phyloP scores from a whole-genome alignment of 306 rosid genomes.

The Quercus agrifolia region DNA sequence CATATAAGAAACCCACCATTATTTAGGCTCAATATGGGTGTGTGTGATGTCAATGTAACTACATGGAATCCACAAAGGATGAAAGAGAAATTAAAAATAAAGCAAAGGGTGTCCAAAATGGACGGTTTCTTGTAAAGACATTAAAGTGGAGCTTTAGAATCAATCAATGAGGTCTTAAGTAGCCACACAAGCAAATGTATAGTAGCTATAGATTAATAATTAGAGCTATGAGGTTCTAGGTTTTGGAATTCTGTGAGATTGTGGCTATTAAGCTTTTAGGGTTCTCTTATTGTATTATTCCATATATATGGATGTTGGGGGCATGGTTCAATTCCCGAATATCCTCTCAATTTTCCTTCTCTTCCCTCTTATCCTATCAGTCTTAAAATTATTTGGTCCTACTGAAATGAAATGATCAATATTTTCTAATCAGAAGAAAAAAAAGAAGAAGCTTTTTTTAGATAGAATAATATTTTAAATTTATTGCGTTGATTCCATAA shows the following conservation, averaged over 20 bases:
- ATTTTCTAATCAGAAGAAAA: not conserved
- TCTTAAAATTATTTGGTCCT: not conserved
- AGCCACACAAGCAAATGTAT: not conserved
- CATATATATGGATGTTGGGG: not conserved
- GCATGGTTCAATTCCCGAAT: conserved; percentile 8
- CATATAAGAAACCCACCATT: conserved; percentile 8
- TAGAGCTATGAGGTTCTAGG: not conserved
- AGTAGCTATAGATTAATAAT: not conserved
- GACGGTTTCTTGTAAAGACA: not conserved
- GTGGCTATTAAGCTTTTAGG: not conserved
- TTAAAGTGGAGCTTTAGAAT: not conserved
- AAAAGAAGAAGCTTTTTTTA: no score
- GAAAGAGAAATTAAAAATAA: not conserved
- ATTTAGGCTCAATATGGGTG: not conserved
- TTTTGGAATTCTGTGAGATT: not conserved
- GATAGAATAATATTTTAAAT: no score
- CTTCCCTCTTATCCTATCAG: no score
- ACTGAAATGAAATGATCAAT: not conserved
- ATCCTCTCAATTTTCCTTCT: not conserved
- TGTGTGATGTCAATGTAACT: conserved; percentile 25
- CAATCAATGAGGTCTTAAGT: not conserved
- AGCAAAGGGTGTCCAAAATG: not conserved
- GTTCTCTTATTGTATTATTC: not conserved
- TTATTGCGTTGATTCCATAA: no score
- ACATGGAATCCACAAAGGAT: conserved; percentile 31